Evolutionary conservation across 139 green algal species (phyloP).

Genomic region (Tetraselmis striata): DNA sequence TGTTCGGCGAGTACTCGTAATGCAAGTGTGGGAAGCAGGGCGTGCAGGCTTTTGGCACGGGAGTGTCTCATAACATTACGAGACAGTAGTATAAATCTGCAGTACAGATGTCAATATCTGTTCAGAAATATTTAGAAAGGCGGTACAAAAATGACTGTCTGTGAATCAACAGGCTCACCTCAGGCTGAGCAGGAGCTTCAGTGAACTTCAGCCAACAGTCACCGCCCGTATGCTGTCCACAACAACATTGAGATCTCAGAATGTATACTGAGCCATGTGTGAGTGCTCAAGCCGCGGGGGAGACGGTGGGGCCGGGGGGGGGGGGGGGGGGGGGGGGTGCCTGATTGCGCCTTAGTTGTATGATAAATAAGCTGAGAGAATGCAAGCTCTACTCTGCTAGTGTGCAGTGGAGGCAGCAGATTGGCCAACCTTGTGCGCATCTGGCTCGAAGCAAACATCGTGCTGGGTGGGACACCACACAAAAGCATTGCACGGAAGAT

Average conservation of each 20-base stretch:
- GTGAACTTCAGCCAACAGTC: constrained; percentile 91
- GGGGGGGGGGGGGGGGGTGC: background rate
- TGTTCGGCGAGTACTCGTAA: too few relatives aligned
- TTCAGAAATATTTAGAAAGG: background rate
- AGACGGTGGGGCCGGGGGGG: background rate
- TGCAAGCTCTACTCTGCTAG: too few relatives aligned
- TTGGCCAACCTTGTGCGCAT: constrained; percentile 62
- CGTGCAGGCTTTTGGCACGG: too few relatives aligned
- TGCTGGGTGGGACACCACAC: constrained; percentile 47
- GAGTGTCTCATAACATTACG: too few relatives aligned
- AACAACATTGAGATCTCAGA: background rate
- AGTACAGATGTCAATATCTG: background rate
- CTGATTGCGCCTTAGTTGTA: too few relatives aligned
- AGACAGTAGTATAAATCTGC: too few relatives aligned
- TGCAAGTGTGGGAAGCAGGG: too few relatives aligned
- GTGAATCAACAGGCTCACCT: too few relatives aligned
- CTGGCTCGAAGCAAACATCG: constrained; percentile 74
- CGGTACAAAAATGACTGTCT: background rate
- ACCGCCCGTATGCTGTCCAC: constrained; percentile 48
- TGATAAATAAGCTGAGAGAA: too few relatives aligned
- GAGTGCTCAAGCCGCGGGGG: background rate
- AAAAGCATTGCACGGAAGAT: constrained; percentile 81
- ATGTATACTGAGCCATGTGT: background rate
- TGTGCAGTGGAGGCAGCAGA: too few relatives aligned
- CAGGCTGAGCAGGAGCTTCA: constrained; percentile 35